Evolutionary conservation across 2,329 filamentous ascomycete species (phyloP).

Genomic region (Coniochaeta sp.): DNA sequence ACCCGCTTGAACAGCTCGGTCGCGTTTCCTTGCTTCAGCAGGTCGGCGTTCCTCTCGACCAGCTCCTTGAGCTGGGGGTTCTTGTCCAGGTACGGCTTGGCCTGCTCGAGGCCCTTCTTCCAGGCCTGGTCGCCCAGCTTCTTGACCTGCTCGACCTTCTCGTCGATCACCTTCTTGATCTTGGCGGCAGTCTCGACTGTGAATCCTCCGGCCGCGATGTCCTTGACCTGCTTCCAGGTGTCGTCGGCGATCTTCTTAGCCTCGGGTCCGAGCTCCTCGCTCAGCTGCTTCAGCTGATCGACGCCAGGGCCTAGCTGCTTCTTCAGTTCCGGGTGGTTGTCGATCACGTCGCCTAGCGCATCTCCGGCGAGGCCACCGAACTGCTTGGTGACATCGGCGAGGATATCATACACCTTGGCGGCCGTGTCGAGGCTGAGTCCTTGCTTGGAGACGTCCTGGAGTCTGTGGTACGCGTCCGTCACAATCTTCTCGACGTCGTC

Average conservation of each 20-base stretch:
- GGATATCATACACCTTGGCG: slow-evolving; percentile 51
- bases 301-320: slow-evolving; percentile 63
- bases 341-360: slow-evolving; percentile 55
- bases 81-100: slow-evolving; percentile 67
- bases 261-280: slow-evolving; percentile 64
- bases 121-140: slow-evolving; percentile 65
- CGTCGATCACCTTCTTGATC: slow-evolving; percentile 56
- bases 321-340: slow-evolving; percentile 68
- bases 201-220: slow-evolving; percentile 56
- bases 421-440: slow-evolving; percentile 58
- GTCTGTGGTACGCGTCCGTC: slow-evolving; percentile 57
- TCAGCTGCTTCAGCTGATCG: slow-evolving; percentile 62
- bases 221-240: slow-evolving; percentile 60
- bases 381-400: slow-evolving; percentile 54
- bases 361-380: slow-evolving; percentile 56
- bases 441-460: slow-evolving; percentile 51
- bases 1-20: slow-evolving; percentile 56
- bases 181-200: slow-evolving; percentile 44
- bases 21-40: slow-evolving; percentile 60
- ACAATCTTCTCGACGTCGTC: slow-evolving; percentile 65
- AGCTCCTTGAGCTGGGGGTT: slow-evolving; percentile 69
- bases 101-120: slow-evolving; percentile 64
- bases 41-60: slow-evolving; percentile 62
- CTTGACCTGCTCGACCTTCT: slow-evolving; percentile 61
- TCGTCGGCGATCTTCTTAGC: slow-evolving; percentile 70